phyloP scores from a whole-genome alignment of 164 flowering plant genomes.

The Magnolia kwangsiensis region DNA sequence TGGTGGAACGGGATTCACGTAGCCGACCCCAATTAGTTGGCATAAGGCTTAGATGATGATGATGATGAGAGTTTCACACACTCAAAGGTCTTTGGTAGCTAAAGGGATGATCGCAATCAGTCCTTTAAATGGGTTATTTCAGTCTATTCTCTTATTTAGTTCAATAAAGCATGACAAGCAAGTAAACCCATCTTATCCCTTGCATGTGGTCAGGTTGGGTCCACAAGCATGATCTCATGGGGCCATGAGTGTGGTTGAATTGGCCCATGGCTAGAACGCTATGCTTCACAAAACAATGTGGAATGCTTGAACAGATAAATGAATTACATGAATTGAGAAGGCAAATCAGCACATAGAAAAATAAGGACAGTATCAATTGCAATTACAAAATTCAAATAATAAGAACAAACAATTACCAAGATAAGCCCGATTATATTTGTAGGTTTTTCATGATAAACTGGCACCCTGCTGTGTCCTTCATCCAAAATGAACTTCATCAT shows the following conservation, averaged over 20 bases:
- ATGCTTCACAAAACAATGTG: background rate
- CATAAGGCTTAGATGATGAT: too few species aligned
- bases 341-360: background rate
- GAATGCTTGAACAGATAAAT: background rate
- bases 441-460: slow-evolving; percentile 86
- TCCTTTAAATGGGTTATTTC: too few species aligned
- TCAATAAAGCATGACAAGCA: too few species aligned
- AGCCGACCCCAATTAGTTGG: too few species aligned
- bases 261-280: background rate
- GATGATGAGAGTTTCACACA: too few species aligned
- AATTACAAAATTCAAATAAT: background rate
- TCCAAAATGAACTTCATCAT: slow-evolving; percentile 54
- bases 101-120: too few species aligned
- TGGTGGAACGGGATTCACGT: too few species aligned
- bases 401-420: slow-evolving; percentile 44
- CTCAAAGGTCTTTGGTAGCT: too few species aligned
- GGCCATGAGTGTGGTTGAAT: background rate
- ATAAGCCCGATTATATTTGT: slow-evolving; percentile 88
- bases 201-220: too few species aligned
- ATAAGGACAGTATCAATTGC: background rate
- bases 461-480: slow-evolving; percentile 89
- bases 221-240: background rate
- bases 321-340: background rate
- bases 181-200: too few species aligned
- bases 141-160: too few species aligned